These are phyloP conservation scores for Nicotiana rustica DNA, from an alignment of 305 asterid genomes.

Conservation along the genomic window DNA sequence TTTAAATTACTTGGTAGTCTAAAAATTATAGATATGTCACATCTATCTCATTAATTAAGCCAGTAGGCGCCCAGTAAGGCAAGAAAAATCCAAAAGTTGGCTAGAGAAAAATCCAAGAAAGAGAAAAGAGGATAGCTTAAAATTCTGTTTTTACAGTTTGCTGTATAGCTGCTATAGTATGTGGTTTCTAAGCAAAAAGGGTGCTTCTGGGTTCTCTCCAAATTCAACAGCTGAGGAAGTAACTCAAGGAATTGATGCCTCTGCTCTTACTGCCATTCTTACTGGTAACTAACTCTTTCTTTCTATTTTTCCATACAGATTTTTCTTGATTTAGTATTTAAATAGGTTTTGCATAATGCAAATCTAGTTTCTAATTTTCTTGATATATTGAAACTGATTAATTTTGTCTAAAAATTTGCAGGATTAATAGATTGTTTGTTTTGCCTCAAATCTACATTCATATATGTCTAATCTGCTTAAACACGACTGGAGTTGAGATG, in stretches of 20 bases:
- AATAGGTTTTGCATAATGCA: too few species aligned
- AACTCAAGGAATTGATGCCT: conserved; percentile 63
- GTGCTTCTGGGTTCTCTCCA: conserved; percentile 58
- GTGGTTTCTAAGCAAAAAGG: too few species aligned
- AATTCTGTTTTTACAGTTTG: too few species aligned
- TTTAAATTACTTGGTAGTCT: too few species aligned
- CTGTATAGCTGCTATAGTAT: too few species aligned
- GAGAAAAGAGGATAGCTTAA: neutral
- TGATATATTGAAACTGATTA: neutral
- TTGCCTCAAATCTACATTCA: neutral
- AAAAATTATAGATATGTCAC: too few species aligned
- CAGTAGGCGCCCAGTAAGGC: too few species aligned
- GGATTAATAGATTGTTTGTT: neutral
- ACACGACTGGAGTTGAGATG: neutral
- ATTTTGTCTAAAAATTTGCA: neutral
- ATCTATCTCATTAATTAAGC: too few species aligned
- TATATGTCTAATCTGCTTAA: neutral
- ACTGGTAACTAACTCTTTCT: conserved; percentile 46
- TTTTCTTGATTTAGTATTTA: too few species aligned
- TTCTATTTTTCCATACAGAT: neutral
- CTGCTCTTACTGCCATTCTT: conserved; percentile 67
- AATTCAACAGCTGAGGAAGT: conserved; percentile 74
- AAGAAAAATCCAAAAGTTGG: too few species aligned
- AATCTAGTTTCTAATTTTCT: neutral
- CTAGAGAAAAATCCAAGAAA: neutral